Base-by-base conservation (phyloP, 2,329 filamentous ascomycete species). In the Ilyonectria mors-panacis region DNA sequence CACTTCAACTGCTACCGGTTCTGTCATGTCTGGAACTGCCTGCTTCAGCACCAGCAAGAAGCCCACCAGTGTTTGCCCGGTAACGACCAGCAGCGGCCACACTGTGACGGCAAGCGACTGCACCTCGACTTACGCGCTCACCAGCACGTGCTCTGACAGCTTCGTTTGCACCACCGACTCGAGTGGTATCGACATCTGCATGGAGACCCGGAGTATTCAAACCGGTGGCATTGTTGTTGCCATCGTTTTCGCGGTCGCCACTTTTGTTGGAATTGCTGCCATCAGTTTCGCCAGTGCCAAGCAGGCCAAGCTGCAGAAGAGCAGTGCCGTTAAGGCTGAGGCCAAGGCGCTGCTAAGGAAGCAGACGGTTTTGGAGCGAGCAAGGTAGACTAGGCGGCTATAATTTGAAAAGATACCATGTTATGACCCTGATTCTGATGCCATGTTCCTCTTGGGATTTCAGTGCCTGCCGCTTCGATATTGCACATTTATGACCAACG, bases 191-290 rank as follows among this genome's bases (percentile, higher is more conserved):
- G 63, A 66, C 23, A 53, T 66, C 13, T 66, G 58, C 37, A 66
- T 66, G 58, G 59, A 42, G 37, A 17, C 33, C 13, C 35, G 33
- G 28, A 50, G 54, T 2, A 66, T 66, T 8, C n/a, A 58, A 19
- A 66, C 63, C 1, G 63, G 37, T 3, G 63, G 63, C 15, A 62
- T 66, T 13, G 15, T 66, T 23, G 57, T 66, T 15, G 58, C 53
- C 5, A 42, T 66, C 2, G 37, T 66, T 1, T 53, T 66, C 42
- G 51, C 21, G 0, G 17, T 44, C 2, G 13, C 39, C 13, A 42
- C n/a, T 10, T 2, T 62, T 7, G 47, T 37, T 7, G 39, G 60
- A 9, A 35, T 58, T 5, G 53, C 57, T 1, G 45, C 45, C 21
- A 42, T 60, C 4, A 62, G 47, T 7, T 58, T 61, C 8, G 58